Evolutionary conservation across 768 basidiomycete genomes (phyloP).

Genomic region (Boletus patriciae): DNA sequence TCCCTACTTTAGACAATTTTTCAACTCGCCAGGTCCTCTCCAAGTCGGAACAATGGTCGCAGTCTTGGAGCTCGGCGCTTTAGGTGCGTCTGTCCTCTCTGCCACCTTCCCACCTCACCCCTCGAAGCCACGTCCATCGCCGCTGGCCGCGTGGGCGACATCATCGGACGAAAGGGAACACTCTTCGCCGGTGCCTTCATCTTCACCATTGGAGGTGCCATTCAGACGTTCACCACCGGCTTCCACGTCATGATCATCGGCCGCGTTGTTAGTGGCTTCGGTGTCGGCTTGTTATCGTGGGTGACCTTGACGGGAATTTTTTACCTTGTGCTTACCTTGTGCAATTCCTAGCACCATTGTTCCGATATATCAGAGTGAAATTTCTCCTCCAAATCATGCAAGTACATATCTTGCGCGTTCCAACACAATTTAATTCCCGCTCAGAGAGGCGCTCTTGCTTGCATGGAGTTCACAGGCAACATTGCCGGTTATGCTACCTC

Average conservation of each 20-base stretch:
- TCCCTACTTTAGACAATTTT: slow-evolving; percentile 78
- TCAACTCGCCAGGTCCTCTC: slow-evolving; percentile 71
- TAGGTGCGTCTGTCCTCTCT: slow-evolving; percentile 52
- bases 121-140: slow-evolving; percentile 79
- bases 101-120: background rate
- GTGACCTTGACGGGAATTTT: slow-evolving; percentile 27
- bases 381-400: slow-evolving; percentile 89
- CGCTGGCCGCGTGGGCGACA: slow-evolving; percentile 86
- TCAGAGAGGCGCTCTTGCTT: slow-evolving; percentile 86
- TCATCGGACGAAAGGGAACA: slow-evolving; percentile 81
- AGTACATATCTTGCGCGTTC: slow-evolving; percentile 19
- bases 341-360: slow-evolving; percentile 72
- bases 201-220: slow-evolving; percentile 82
- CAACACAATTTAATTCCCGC: slow-evolving; percentile 1
- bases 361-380: slow-evolving; percentile 94
- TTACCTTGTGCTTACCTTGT: slow-evolving; percentile 3
- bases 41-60: slow-evolving; percentile 94
- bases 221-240: slow-evolving; percentile 82
- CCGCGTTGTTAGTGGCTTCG: slow-evolving; percentile 80
- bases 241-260: slow-evolving; percentile 83
- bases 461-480: slow-evolving; percentile 95
- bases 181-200: slow-evolving; percentile 79
- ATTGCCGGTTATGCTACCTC: slow-evolving; percentile 88
- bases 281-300: slow-evolving; percentile 86
- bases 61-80: slow-evolving; percentile 90